Base-by-base conservation (phyloP, 345 rosid genomes). In the Camelina laxa region DNA sequence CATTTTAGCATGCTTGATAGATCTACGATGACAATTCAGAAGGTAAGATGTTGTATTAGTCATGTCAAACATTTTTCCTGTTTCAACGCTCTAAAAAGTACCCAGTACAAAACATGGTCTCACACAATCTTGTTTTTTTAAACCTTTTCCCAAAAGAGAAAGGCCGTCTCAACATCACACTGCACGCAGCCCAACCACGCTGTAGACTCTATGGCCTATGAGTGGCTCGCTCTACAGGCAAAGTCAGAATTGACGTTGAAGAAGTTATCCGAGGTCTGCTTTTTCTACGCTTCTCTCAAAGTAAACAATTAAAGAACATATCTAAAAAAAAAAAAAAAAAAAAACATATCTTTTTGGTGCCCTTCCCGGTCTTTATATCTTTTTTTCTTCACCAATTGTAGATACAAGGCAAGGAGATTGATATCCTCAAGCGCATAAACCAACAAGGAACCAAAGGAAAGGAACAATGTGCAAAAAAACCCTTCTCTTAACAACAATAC, bases 111-210 rank as follows among this genome's bases (percentile, higher is more conserved):
- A 59, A 59, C 55, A 59, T 19, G 1, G 45, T 67, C 79, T 75
- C 44, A 67, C 74, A 47, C 53, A 27, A 48, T 36, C 24, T 68
- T 68, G 69, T 60, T 60, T 12, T 41, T 49, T 20, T 17, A 16
- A 60, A 21, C 9, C 14, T 27, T 9, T 15, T 22, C 22, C 7
- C 39, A 31, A 51, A 20, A 75, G 79, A 68, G 41, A 68, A 69
- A 30, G 8, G 74, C 69, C 4, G 74, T 75, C 31, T 54, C 79
- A 14, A 75, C 79, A 35, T 56, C 74, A 60, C 79, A 75, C 31
- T 68, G 57, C 57, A 33, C 74, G 6, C 79, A 75, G 41, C 63
- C 79, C 10, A 75, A 75, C 69, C 74, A 75, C 64, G 7, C 44
- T 42, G 79, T 75, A 20, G 13, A 61, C 39, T 48, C 30, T 24